phyloP scores from a whole-genome alignment of 768 basidiomycete species.

The Kockovaella imperatae region DNA sequence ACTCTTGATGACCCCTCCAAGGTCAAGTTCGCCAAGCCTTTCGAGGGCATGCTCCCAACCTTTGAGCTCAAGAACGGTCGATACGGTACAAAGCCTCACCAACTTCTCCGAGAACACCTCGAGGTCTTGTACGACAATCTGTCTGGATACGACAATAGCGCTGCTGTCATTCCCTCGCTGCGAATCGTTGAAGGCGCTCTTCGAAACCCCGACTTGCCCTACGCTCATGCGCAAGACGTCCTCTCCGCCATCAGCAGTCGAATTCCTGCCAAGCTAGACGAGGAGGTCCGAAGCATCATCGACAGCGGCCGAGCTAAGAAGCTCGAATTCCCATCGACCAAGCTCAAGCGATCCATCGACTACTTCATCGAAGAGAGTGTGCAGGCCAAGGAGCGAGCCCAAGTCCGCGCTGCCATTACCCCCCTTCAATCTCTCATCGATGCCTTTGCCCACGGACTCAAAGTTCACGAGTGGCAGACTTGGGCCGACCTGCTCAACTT shows the following conservation, averaged over 20 bases:
- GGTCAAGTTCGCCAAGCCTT: constrained; percentile 97
- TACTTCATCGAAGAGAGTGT: constrained; percentile 74
- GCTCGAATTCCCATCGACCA: constrained; percentile 77
- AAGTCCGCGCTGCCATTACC: constrained; percentile 66
- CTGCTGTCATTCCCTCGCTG: constrained; percentile 74
- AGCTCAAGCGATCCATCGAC: constrained; percentile 78
- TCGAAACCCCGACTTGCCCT: constrained; percentile 78
- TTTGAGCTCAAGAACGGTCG: constrained; percentile 75
- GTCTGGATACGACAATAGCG: constrained; percentile 93
- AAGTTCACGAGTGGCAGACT: constrained; percentile 65
- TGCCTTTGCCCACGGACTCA: constrained; percentile 70
- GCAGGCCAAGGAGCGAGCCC: constrained; percentile 66
- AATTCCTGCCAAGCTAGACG: constrained; percentile 85
- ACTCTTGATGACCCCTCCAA: constrained; percentile 91
- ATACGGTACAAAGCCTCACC: constrained; percentile 81
- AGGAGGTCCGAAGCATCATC: constrained; percentile 67
- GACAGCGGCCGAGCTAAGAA: constrained; percentile 67
- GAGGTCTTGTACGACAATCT: constrained; percentile 80
- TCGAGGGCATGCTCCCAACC: constrained; percentile 82
- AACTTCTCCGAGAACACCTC: constrained; percentile 66
- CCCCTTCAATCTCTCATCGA: constrained; percentile 69
- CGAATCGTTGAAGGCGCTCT: constrained; percentile 79
- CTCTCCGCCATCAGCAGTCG: constrained; percentile 84
- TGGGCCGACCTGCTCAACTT: constrained; percentile 68
- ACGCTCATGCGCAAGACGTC: constrained; percentile 71